A percentile compares a stretch with the other conserved stretches of the same genome.
phyloP scores from a whole-genome alignment of 225 moss, liverwort and hornwort genomes.

The Asterella californica region DNA sequence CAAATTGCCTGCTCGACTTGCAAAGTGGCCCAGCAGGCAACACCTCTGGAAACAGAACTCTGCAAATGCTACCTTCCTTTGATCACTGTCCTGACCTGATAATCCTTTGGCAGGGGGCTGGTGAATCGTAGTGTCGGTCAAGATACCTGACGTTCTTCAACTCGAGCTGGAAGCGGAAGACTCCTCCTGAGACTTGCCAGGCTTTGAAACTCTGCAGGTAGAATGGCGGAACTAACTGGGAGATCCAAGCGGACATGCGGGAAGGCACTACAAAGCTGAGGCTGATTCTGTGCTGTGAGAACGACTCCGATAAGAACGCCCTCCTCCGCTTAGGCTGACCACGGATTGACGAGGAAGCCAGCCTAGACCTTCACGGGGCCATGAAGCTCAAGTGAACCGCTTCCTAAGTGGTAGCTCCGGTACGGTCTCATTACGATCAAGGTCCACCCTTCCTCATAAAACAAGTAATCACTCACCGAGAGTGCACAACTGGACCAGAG shows the following conservation, averaged over 20 bases:
- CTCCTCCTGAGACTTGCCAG: neutral
- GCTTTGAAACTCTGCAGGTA: neutral
- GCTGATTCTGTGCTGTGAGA: neutral
- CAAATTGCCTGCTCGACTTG: neutral
- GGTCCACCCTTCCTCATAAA: neutral
- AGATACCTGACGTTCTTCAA: neutral
- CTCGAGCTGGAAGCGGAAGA: neutral
- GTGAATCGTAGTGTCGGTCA: neutral
- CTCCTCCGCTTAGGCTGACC: neutral
- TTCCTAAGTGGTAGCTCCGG: neutral
- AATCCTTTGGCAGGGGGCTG: neutral
- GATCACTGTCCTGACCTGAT: too few relatives aligned
- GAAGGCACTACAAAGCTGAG: neutral
- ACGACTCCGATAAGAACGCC: neutral
- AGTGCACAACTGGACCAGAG: neutral
- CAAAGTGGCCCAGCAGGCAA: neutral
- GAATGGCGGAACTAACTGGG: neutral
- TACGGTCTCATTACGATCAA: neutral
- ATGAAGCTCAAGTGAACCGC: conserved; percentile 7
- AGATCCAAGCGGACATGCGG: conserved; percentile 19
- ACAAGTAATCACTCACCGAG: neutral
- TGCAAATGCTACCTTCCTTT: neutral
- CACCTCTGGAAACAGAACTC: neutral
- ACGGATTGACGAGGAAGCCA: neutral
- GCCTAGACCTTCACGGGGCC: neutral